Base-by-base conservation (phyloP, 2,329 filamentous ascomycete species). In the Diaporthe batatas region DNA sequence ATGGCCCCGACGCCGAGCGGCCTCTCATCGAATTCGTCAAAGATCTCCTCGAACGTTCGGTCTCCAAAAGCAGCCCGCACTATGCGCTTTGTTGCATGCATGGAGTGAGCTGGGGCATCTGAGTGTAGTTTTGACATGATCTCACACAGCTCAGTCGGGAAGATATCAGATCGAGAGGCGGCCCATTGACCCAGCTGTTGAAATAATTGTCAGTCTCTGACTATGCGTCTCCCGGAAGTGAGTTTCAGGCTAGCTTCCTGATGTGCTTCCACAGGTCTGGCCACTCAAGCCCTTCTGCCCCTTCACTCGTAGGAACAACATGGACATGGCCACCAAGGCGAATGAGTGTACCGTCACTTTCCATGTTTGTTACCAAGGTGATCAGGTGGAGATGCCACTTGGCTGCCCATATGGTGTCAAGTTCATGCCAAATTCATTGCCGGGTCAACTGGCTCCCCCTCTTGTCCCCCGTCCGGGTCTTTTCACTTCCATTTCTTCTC, bases 91-190 rank as follows among this genome's bases (percentile, higher is more conserved):
- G 96, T 98, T 32, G 90, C 88, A 64, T 89, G 87, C 68, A 99
- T 86, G 0, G 95, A 95, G 82, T 99, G 96, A 2, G 96, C 95
- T 0, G 96, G 95, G 0, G 96, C 96, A 80, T 98, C 91, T 1
- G 96, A 98, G 83, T 99, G 96, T 58, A 99, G 88, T 75, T 95
- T 93, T 1, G 95, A 97, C 96, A 99, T 96, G 80, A 95, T 91
- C 55, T 90, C 90, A 83, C 96, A 99, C 89, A 99, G 91, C 81
- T 98, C 92, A 29, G 89, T 93, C 1, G 96, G 96, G 80, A 99
- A 99, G 79, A 99, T 98, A 82, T 99, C 96, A 54, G 95, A 94
- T 80, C 96, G 89, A 6, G 96, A 98, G 3, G 96, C 96, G 23
- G 96, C 96, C 96, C 96, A 99, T 91, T 99, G 96, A 21, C 96